Percentiles rank a stretch among this genome's conserved stretches.
phyloP scores from a whole-genome alignment of 2,329 filamentous ascomycete genomes.

The Botrytis tulipae region DNA sequence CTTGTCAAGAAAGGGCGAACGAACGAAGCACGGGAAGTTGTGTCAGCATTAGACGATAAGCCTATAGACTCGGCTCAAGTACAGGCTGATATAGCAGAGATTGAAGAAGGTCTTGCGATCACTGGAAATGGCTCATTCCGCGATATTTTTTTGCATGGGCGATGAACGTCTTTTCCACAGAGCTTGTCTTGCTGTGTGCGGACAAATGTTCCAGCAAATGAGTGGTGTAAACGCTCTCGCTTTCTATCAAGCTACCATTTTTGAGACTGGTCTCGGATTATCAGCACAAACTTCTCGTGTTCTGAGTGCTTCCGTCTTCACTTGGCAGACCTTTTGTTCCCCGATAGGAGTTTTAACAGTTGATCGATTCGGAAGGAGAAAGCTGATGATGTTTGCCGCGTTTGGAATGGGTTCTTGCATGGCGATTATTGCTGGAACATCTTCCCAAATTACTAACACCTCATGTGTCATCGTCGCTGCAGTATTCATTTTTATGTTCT shows the following conservation, averaged over 20 bases:
- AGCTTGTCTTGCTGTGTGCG: constrained; percentile 49
- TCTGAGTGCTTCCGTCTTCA: constrained; percentile 50
- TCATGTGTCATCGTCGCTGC: constrained; percentile 37
- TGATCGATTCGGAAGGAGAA: constrained; percentile 61
- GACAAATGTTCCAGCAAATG: constrained; percentile 53
- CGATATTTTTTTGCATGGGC: constrained; percentile 50
- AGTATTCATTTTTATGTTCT: constrained; percentile 49
- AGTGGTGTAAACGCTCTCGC: constrained; percentile 46
- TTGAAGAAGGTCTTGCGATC: constrained; percentile 67
- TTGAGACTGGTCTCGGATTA: constrained; percentile 48
- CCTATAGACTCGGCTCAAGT: constrained; percentile 52
- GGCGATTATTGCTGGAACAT: constrained; percentile 51
- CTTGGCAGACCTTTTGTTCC: constrained; percentile 18
- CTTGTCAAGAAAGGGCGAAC: constrained; percentile 46
- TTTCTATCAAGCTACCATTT: constrained; percentile 51
- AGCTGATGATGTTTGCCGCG: constrained; percentile 70
- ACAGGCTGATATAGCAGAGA: constrained; percentile 50
- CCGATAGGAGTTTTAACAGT: constrained; percentile 44
- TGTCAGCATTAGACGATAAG: constrained; percentile 44
- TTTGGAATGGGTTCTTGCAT: constrained; percentile 63
- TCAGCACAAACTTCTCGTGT: constrained; percentile 50
- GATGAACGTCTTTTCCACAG: constrained; percentile 54
- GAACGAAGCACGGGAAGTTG: constrained; percentile 45
- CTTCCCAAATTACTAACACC: constrained; percentile 16
- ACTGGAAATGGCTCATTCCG: constrained; percentile 38